These are phyloP conservation scores for Adansonia grandidieri DNA, from an alignment of 441 rosid species.

Conservation along the genomic window DNA sequence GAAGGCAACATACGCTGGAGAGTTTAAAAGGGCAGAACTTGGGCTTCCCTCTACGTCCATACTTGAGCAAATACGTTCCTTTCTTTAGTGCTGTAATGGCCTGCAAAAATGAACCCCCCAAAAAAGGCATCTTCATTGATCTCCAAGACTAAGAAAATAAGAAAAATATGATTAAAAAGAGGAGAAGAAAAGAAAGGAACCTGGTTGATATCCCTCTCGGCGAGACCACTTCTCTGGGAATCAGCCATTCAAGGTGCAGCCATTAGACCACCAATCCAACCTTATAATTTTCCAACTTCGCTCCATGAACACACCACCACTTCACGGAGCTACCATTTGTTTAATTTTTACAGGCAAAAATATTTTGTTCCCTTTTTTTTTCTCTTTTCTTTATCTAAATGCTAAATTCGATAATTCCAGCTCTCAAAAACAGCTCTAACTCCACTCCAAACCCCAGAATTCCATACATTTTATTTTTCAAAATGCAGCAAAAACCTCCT, in stretches of 20 bases:
- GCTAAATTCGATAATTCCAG: not conserved
- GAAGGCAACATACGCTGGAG: slow-evolving; percentile 49
- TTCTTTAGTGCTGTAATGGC: slow-evolving; percentile 68
- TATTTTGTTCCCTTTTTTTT: not conserved
- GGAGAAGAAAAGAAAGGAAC: slow-evolving; percentile 30
- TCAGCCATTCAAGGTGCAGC: slow-evolving; percentile 79
- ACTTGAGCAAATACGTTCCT: slow-evolving; percentile 64
- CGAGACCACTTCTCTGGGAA: slow-evolving; percentile 57
- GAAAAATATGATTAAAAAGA: not conserved
- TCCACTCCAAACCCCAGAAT: too few species aligned
- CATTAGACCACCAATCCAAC: slow-evolving; percentile 50
- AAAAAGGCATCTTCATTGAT: not conserved
- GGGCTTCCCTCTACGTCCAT: slow-evolving; percentile 72
- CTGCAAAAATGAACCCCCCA: slow-evolving; percentile 33
- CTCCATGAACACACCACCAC: slow-evolving; percentile 27
- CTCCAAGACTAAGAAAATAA: not conserved
- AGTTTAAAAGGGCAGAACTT: slow-evolving; percentile 71
- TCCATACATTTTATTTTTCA: not conserved
- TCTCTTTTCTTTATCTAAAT: slow-evolving; percentile 4
- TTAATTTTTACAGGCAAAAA: not conserved
- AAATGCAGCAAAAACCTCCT: slow-evolving; percentile 3
- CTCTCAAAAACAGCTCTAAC: not conserved
- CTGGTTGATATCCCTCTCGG: slow-evolving; percentile 84
- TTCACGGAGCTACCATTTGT: slow-evolving; percentile 3
- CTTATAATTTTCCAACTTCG: slow-evolving; percentile 28